phyloP scores from a whole-genome alignment of 176 grass and related monocot species.

The Metroxylon sagu region DNA sequence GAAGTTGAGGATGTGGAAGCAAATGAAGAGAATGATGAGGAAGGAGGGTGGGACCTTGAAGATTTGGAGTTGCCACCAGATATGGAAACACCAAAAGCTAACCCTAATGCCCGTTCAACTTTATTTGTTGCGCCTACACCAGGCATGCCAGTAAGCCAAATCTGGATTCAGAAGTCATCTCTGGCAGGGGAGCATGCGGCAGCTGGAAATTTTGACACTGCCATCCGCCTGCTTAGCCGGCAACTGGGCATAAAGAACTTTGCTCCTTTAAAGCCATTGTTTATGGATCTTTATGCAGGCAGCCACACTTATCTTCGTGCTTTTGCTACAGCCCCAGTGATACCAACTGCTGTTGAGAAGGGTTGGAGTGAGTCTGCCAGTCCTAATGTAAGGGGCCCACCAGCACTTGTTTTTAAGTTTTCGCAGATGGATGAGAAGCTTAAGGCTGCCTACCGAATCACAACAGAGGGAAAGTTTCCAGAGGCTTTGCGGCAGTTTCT shows the following conservation, averaged over 20 bases:
- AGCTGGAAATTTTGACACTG: conserved; percentile 90
- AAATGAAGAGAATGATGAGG: conserved; percentile 59
- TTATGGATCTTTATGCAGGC: conserved; percentile 65
- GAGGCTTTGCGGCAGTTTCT: conserved; percentile 84
- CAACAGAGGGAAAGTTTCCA: conserved; percentile 79
- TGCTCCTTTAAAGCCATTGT: conserved; percentile 66
- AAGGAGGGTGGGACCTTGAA: conserved; percentile 93
- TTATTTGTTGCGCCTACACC: conserved; percentile 67
- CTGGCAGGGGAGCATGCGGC: conserved; percentile 89
- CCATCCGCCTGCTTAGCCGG: conserved; percentile 73
- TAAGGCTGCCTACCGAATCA: conserved; percentile 75
- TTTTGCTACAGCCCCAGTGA: conserved; percentile 46
- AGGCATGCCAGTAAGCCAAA: conserved; percentile 87
- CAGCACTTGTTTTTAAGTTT: conserved; percentile 79
- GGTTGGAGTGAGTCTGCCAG: conserved; percentile 80
- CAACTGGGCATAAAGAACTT: conserved; percentile 95
- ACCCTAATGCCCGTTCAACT: conserved; percentile 27
- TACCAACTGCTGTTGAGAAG: conserved; percentile 87
- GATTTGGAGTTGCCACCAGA: conserved; percentile 87
- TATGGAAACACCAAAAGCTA: conserved; percentile 56
- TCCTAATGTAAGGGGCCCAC: conserved; percentile 80
- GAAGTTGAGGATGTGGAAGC: conserved; percentile 46
- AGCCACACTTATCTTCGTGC: conserved; percentile 70
- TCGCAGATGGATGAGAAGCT: conserved; percentile 87
- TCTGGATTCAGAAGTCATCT: conserved; percentile 96